Conservation (phyloP, 768 basidiomycete genomes). For the Hygrophoropsis aurantiaca region DNA sequence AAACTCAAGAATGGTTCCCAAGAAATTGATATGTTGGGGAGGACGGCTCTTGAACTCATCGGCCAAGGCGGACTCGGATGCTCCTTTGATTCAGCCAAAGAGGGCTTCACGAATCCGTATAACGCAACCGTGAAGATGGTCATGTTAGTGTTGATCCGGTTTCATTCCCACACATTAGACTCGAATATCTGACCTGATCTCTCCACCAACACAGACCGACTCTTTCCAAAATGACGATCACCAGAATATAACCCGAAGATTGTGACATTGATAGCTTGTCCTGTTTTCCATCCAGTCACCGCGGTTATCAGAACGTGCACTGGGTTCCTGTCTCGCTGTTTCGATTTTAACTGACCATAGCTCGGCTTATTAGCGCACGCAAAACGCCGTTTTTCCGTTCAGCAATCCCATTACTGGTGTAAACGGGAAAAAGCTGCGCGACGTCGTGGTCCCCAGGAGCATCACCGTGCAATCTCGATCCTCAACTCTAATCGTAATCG, state of each 20-base stretch:
- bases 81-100: conserved; percentile 39
- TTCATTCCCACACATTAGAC: no score
- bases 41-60: conserved; percentile 44
- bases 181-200: no score
- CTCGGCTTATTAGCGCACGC: conserved; percentile 25
- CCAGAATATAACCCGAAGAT: neutral
- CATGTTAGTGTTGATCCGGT: neutral
- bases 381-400: conserved; percentile 43
- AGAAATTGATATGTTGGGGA: conserved; percentile 46
- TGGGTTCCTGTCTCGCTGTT: neutral
- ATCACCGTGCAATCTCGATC: conserved; percentile 51
- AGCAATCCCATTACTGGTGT: conserved; percentile 34
- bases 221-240: conserved; percentile 42
- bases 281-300: neutral
- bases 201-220: conserved; percentile 35
- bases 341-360: neutral
- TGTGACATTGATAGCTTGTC: no score
- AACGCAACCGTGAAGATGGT: conserved; percentile 13
- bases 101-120: conserved; percentile 33
- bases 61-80: conserved; percentile 44
- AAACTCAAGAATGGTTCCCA: conserved; percentile 7
- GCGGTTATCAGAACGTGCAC: conserved; percentile 23
- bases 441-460: conserved; percentile 40
- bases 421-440: conserved; percentile 36
- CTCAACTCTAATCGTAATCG: conserved; percentile 46